Percentiles rank a stretch among this genome's conserved stretches.
Conservation (phyloP, 768 basidiomycete genomes). For the Ramaria sp. region DNA sequence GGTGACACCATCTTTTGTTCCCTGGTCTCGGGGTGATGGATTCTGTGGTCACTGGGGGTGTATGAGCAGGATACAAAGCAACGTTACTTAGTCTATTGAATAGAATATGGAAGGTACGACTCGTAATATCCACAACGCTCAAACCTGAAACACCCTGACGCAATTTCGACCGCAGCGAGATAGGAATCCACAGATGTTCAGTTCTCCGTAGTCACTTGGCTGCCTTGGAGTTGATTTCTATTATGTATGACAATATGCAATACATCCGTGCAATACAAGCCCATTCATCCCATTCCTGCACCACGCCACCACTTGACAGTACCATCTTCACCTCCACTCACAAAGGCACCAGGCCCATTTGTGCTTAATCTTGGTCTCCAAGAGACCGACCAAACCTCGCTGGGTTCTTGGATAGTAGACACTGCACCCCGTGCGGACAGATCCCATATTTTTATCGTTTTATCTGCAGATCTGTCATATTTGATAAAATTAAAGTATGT, state of each 20-base stretch:
- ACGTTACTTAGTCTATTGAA: too few species aligned
- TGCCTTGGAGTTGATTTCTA: neutral
- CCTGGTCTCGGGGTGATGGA: too few species aligned
- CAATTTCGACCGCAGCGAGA: too few species aligned
- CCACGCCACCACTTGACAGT: slow-evolving; percentile 68
- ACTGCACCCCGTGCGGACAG: slow-evolving; percentile 62
- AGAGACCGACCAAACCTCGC: slow-evolving; percentile 76
- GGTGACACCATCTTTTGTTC: too few species aligned
- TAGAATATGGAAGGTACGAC: too few species aligned
- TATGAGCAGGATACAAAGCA: too few species aligned
- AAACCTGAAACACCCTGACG: too few species aligned
- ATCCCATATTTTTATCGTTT: slow-evolving; percentile 83
- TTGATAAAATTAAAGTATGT: neutral
- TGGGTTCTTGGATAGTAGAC: slow-evolving; percentile 65
- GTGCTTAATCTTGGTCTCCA: slow-evolving; percentile 57
- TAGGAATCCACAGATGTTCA: too few species aligned
- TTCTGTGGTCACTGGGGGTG: too few species aligned
- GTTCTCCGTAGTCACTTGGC: too few species aligned
- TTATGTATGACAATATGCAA: neutral
- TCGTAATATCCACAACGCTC: too few species aligned
- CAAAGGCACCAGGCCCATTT: slow-evolving; percentile 53
- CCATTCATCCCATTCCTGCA: slow-evolving; percentile 36
- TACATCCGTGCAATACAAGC: too few species aligned
- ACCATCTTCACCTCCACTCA: slow-evolving; percentile 70
- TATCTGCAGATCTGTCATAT: slow-evolving; percentile 61